These are phyloP conservation scores for Penicillium concentricum DNA, from an alignment of 2,329 filamentous ascomycete genomes.

Conservation along the genomic window DNA sequence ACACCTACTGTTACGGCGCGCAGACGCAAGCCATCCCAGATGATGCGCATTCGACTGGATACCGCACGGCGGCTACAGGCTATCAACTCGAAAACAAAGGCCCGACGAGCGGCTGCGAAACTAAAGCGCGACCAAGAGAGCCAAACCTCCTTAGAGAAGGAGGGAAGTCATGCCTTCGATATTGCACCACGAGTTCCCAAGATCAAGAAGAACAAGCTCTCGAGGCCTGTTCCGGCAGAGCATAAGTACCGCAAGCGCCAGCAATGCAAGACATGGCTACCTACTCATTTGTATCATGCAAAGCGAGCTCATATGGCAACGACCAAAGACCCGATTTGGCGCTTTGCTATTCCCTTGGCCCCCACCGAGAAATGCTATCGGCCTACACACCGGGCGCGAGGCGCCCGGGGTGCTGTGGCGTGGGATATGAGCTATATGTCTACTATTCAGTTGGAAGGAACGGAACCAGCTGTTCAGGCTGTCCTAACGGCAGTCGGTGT, in stretches of 20 bases:
- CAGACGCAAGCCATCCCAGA: conserved; percentile 46
- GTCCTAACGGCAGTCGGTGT: conserved; percentile 67
- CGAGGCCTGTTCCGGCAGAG: conserved; percentile 60
- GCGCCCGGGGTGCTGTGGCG: conserved; percentile 71
- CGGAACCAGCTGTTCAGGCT: conserved; percentile 60
- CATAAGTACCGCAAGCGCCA: conserved; percentile 83
- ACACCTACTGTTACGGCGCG: conserved; percentile 72
- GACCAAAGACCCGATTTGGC: conserved; percentile 78
- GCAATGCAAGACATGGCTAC: conserved; percentile 85
- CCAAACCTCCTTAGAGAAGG: conserved; percentile 21
- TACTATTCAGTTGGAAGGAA: conserved; percentile 75
- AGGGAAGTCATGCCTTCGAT: conserved; percentile 31
- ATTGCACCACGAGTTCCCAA: conserved; percentile 56
- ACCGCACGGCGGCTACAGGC: conserved; percentile 69
- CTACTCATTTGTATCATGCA: conserved; percentile 90
- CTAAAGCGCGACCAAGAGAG: conserved; percentile 35
- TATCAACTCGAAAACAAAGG: conserved; percentile 51
- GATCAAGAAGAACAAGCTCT: conserved; percentile 68
- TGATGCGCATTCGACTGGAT: conserved; percentile 62
- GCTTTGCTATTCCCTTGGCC: conserved; percentile 79
- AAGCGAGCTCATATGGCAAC: conserved; percentile 88
- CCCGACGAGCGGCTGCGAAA: conserved; percentile 46
- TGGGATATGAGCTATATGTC: conserved; percentile 97
- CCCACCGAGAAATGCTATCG: conserved; percentile 89
- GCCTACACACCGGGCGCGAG: conserved; percentile 76